These are phyloP conservation scores for Plenodomus biglobosus DNA, from an alignment of 2,329 filamentous ascomycete species.

Conservation along the genomic window DNA sequence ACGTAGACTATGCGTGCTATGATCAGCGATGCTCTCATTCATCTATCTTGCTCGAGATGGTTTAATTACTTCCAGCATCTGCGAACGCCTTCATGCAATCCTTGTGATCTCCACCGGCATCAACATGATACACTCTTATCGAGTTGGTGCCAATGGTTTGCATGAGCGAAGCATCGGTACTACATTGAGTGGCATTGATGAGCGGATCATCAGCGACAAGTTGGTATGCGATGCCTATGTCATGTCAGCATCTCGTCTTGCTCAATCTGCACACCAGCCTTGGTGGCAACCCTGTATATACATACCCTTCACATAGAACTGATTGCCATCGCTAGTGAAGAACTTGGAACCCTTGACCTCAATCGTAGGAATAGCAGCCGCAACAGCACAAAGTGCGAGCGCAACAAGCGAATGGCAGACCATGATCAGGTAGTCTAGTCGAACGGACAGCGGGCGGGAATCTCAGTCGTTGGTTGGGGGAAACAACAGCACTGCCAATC, in stretches of 20 bases:
- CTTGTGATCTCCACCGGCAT: slow-evolving; percentile 68
- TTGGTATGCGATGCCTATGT: slow-evolving; percentile 71
- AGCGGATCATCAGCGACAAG: slow-evolving; percentile 72
- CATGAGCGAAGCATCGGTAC: slow-evolving; percentile 75
- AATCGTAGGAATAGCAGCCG: slow-evolving; percentile 57
- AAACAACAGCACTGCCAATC: neutral
- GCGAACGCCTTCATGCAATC: slow-evolving; percentile 80
- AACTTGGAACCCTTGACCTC: slow-evolving; percentile 76
- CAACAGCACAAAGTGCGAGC: slow-evolving; percentile 36
- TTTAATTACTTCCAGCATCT: slow-evolving; percentile 53
- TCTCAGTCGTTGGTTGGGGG: neutral
- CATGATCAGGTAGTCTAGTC: slow-evolving; percentile 7
- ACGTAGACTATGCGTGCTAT: slow-evolving; percentile 68
- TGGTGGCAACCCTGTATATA: neutral
- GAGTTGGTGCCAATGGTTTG: slow-evolving; percentile 77
- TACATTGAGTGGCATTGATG: slow-evolving; percentile 72
- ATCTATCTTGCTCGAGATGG: neutral
- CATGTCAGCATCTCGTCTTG: slow-evolving; percentile 5
- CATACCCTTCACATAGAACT: slow-evolving; percentile 81
- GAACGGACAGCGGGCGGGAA: too few species aligned
- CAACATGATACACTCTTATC: slow-evolving; percentile 87
- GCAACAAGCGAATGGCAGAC: slow-evolving; percentile 14
- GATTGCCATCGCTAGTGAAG: slow-evolving; percentile 76
- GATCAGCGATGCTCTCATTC: slow-evolving; percentile 1
- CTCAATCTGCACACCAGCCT: neutral